phyloP scores from a whole-genome alignment of 495 filamentous ascomycete genomes.

The Cercophora newfieldiana region DNA sequence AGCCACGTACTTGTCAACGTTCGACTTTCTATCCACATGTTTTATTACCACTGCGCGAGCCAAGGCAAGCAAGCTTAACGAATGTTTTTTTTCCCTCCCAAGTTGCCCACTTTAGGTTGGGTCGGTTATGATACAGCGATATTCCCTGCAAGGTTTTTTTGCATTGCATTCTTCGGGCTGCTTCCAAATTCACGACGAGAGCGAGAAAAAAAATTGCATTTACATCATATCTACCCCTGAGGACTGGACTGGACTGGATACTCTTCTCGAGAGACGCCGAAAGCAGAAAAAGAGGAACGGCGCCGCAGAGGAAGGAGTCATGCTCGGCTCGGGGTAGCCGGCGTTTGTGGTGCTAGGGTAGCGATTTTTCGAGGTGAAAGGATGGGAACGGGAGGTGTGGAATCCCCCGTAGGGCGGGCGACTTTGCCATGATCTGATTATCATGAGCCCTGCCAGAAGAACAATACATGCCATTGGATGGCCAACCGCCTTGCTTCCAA shows the following conservation, averaged over 20 bases:
- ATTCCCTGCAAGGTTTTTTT: conserved; percentile 3
- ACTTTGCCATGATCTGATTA: neutral
- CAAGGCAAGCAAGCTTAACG: neutral
- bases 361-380: neutral
- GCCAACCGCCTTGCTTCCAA: neutral
- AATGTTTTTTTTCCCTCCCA: neutral
- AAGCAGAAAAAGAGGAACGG: neutral
- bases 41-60: neutral
- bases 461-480: neutral
- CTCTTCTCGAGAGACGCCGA: neutral
- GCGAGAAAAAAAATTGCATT: neutral
- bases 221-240: neutral
- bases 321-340: neutral
- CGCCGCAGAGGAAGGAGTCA: neutral
- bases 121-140: conserved; percentile 10
- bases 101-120: neutral
- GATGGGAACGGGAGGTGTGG: neutral
- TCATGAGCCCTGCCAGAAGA: neutral
- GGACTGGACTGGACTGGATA: neutral
- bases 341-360: neutral
- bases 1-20: neutral
- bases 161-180: neutral
- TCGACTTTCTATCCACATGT: neutral
- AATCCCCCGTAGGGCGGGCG: neutral
- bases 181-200: no score